Evolutionary conservation across 805 yeast species (phyloP).

Genomic region (Cyberlindnera veronae): DNA sequence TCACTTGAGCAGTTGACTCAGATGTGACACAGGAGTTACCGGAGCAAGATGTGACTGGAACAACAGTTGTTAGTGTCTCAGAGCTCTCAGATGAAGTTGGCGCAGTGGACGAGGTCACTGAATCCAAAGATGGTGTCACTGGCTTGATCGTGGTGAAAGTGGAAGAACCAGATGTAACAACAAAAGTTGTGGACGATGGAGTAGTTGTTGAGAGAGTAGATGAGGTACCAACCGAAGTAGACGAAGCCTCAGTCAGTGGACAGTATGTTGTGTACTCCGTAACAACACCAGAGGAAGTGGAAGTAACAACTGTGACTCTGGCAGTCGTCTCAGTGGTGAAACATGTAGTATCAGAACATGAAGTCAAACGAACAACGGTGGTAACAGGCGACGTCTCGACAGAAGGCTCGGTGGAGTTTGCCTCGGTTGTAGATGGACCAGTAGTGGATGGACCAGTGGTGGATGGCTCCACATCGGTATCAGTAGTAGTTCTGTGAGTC

Average conservation of each 20-base stretch:
- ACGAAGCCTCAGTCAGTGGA: slow-evolving; percentile 10
- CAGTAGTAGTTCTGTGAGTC: no score
- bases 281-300: slow-evolving; percentile 27
- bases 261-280: slow-evolving; percentile 32
- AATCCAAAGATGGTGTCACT: neutral
- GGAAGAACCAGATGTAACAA: neutral
- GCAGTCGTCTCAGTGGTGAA: slow-evolving; percentile 5
- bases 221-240: neutral
- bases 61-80: slow-evolving; percentile 11
- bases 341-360: slow-evolving; percentile 13
- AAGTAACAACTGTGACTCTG: slow-evolving; percentile 15
- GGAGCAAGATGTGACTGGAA: slow-evolving; percentile 20
- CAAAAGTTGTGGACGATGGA: neutral
- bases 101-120: neutral
- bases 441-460: neutral
- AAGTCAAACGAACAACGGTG: slow-evolving; percentile 16
- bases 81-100: neutral
- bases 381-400: no score
- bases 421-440: neutral
- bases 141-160: neutral
- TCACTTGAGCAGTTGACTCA: slow-evolving; percentile 12
- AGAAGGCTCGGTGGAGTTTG: no score
- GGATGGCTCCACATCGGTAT: neutral
- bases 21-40: slow-evolving; percentile 9
- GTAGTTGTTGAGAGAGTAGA: neutral